Conservation (phyloP, 2,329 filamentous ascomycete genomes). For the Botrytis medusae region DNA sequence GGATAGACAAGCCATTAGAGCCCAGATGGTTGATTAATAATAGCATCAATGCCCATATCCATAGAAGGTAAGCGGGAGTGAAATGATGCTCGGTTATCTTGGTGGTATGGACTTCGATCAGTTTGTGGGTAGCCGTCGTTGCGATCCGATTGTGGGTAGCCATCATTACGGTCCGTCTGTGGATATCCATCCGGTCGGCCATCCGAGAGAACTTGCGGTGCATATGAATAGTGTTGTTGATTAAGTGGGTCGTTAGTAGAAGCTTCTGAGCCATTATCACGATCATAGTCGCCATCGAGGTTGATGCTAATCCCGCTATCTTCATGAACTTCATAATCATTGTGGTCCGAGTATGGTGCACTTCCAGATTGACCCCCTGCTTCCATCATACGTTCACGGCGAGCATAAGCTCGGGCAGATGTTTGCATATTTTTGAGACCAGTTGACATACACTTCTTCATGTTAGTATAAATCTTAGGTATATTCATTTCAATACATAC, state of each 20-base stretch:
- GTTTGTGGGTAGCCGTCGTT: slow-evolving; percentile 13
- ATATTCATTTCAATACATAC: slow-evolving; percentile 42
- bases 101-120: slow-evolving; percentile 4
- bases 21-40: slow-evolving; percentile 52
- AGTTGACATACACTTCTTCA: slow-evolving; percentile 72
- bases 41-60: slow-evolving; percentile 61
- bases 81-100: slow-evolving; percentile 4
- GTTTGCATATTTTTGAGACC: slow-evolving; percentile 79
- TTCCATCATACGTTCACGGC: slow-evolving; percentile 57
- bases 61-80: slow-evolving; percentile 49
- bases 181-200: slow-evolving; percentile 19
- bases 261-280: slow-evolving; percentile 27
- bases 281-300: slow-evolving; percentile 45
- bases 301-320: slow-evolving; percentile 71
- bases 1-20: slow-evolving; percentile 7
- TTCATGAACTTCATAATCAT: slow-evolving; percentile 40
- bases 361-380: slow-evolving; percentile 12
- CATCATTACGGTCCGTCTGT: slow-evolving; percentile 17
- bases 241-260: slow-evolving; percentile 17
- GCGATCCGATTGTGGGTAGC: slow-evolving; percentile 12
- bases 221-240: slow-evolving; percentile 22
- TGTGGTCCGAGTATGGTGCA: slow-evolving; percentile 8
- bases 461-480: slow-evolving; percentile 21
- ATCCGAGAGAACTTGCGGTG: slow-evolving; percentile 18
- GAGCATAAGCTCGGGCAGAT: slow-evolving; percentile 63